These are phyloP conservation scores for Plantago coronopus DNA, from an alignment of 305 asterid genomes.

Conservation along the genomic window DNA sequence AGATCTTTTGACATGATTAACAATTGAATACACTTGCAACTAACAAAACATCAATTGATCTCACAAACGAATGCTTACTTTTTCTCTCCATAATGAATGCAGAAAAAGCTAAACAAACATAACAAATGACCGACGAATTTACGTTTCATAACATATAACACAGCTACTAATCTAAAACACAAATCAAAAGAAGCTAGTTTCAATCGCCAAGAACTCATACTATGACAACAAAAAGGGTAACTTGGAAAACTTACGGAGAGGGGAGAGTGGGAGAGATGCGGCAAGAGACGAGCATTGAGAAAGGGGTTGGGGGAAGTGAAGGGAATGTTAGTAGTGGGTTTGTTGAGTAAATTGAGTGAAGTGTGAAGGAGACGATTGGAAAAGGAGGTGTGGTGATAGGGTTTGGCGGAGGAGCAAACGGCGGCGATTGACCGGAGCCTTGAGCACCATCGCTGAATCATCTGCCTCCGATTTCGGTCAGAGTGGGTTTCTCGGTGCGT, in stretches of 20 bases:
- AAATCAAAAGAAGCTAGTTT: background rate
- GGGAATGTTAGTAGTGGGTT: constrained; percentile 16
- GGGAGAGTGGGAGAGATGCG: constrained; percentile 22
- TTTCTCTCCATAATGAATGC: too few species aligned
- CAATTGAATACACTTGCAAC: too few species aligned
- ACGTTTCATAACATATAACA: too few species aligned
- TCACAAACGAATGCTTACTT: too few species aligned
- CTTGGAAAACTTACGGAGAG: constrained; percentile 29
- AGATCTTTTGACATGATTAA: too few species aligned
- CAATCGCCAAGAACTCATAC: background rate
- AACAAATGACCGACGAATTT: background rate
- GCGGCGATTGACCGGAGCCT: constrained; percentile 57
- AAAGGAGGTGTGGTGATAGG: constrained; percentile 17
- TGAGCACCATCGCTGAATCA: constrained; percentile 69
- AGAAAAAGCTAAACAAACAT: background rate
- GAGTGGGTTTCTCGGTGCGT: too few species aligned
- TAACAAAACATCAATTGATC: too few species aligned
- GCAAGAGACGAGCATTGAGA: constrained; percentile 24
- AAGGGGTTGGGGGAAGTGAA: constrained; percentile 23
- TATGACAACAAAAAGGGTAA: background rate
- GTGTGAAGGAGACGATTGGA: constrained; percentile 35
- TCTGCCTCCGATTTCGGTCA: background rate
- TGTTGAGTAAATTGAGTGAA: constrained; percentile 29
- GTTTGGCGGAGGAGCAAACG: constrained; percentile 29
- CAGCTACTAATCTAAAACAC: background rate